phyloP scores from a whole-genome alignment of 805 yeast genomes.

The Candida berthetii region DNA sequence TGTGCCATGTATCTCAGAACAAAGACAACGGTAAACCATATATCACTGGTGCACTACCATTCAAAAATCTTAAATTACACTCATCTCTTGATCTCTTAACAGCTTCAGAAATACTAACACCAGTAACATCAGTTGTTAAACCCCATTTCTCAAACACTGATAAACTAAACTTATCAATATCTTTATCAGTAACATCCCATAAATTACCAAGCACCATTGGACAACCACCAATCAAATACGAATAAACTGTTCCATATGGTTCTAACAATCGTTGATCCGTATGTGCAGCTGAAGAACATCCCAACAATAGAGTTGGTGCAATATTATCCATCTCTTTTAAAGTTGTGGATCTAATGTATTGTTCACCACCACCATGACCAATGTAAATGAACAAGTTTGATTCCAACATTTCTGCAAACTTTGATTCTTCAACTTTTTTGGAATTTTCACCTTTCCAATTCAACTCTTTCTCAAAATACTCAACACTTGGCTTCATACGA shows the following conservation, averaged over 20 bases:
- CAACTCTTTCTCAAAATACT: slow-evolving; percentile 15
- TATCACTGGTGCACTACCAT: slow-evolving; percentile 90
- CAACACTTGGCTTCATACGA: slow-evolving; percentile 41
- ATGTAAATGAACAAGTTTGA: slow-evolving; percentile 62
- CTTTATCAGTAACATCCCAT: slow-evolving; percentile 98
- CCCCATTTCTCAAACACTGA: slow-evolving; percentile 66
- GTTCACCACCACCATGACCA: slow-evolving; percentile 98
- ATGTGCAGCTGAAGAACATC: slow-evolving; percentile 84
- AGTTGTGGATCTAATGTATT: slow-evolving; percentile 53
- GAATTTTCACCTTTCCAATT: slow-evolving; percentile 54
- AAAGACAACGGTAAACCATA: slow-evolving; percentile 73
- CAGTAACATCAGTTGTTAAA: slow-evolving; percentile 20
- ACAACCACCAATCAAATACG: slow-evolving; percentile 74
- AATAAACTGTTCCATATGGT: slow-evolving; percentile 70
- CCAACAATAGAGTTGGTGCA: slow-evolving; percentile 68
- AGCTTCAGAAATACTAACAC: slow-evolving; percentile 43
- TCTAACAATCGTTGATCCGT: slow-evolving; percentile 53
- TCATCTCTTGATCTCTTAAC: slow-evolving; percentile 53
- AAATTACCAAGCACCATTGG: slow-evolving; percentile 80
- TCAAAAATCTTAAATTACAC: slow-evolving; percentile 68
- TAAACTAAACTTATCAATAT: slow-evolving; percentile 73
- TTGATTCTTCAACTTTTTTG: slow-evolving; percentile 48
- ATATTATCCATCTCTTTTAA: slow-evolving; percentile 36
- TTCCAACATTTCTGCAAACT: slow-evolving; percentile 37
- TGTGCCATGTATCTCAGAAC: too few species aligned